Base-by-base conservation (phyloP, 306 rosid species). In the Inga laurina region DNA sequence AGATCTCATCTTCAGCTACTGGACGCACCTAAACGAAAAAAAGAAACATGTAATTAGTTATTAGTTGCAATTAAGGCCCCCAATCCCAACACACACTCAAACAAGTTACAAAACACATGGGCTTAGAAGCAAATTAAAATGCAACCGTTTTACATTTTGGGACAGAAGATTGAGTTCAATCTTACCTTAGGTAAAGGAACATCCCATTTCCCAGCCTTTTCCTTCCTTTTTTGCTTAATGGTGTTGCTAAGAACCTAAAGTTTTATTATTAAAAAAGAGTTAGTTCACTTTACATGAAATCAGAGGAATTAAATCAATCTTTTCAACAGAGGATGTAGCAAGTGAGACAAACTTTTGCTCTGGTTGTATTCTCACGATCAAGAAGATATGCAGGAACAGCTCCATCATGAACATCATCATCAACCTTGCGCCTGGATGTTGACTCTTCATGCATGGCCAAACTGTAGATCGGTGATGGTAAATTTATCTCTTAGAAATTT, bases 171-270 rank as follows among this genome's bases (percentile, higher is more conserved):
- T 46, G 27, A 46, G 34, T 34, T 0, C n/a, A 15, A 11, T 59
- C 75, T 82, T 74, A 90, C 95, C 95, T 95, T 93, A 34, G 98
- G 98, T 35, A 95, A 86, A 75, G 98, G 98, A 21, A 95, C 98
- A 85, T 93, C 98, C 97, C 98, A 95, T 84, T 93, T 95, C 54
- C 98, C 98, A 79, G 98, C 98, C 81, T 91, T 95, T 88, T 95
- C 98, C 81, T 95, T 95, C 85, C 98, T 85, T 84, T 95, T 95
- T 85, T 93, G 97, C 97, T 95, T 93, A 74, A 95, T 83, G 22
- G 98, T 93, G 82, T 95, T 93, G 88, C 97, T 95, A 30, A 95
- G 97, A 85, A 91, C 89, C 98, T 95, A 80, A 71, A 48, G 57
- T 71, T 82, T n/a, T 9, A 57, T 57, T 19, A n/a, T 57, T 7